phyloP scores from a whole-genome alignment of 202 grass and related monocot species.

The Carex sylvatica region DNA sequence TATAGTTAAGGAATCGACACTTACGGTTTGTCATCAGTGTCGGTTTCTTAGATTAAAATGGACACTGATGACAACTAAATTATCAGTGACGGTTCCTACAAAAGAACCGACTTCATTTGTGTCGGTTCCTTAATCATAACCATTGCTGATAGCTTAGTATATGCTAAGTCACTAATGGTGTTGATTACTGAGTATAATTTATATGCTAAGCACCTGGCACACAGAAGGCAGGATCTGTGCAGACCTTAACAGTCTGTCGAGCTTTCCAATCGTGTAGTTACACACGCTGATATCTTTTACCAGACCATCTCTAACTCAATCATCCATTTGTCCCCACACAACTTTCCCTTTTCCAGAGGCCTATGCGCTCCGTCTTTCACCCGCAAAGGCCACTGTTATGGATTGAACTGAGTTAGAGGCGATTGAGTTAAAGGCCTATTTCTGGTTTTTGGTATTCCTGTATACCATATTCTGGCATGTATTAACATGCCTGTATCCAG shows the following conservation, averaged over 20 bases:
- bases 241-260: conserved; percentile 44
- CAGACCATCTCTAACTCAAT: conserved; percentile 51
- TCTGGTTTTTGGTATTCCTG: background rate
- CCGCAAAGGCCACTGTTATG: conserved; percentile 54
- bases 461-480: conserved; percentile 53
- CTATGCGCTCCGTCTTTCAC: conserved; percentile 62
- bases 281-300: conserved; percentile 58
- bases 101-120: too few relatives aligned
- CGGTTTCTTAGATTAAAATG: too few relatives aligned
- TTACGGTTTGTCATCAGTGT: too few relatives aligned
- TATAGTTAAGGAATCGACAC: too few relatives aligned
- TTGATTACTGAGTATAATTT: background rate
- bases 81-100: too few relatives aligned
- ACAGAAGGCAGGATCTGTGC: conserved; percentile 49
- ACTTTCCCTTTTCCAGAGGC: conserved; percentile 51
- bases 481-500: conserved; percentile 44
- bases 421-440: too few relatives aligned
- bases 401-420: too few relatives aligned
- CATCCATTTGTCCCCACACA: conserved; percentile 79
- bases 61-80: too few relatives aligned
- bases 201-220: conserved; percentile 54
- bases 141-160: too few relatives aligned
- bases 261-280: conserved; percentile 57
- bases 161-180: too few relatives aligned
- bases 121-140: too few relatives aligned